Percentiles rank a stretch among this genome's conserved stretches.
Conservation (phyloP, 2,329 filamentous ascomycete species). For the Clathrospora elynae region DNA sequence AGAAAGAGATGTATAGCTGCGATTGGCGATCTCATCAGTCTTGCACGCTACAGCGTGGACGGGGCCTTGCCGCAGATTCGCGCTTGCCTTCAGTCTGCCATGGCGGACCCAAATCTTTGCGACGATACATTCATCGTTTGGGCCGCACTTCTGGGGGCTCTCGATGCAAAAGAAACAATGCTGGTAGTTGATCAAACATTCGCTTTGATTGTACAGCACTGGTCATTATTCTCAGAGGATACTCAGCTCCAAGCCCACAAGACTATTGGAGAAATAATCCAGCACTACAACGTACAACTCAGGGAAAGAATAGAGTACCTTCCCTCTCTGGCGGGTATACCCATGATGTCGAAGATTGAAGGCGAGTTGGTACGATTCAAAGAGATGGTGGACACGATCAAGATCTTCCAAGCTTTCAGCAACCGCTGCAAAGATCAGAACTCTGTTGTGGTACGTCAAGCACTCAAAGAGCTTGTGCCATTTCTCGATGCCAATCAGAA, state of each 20-base stretch:
- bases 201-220: slow-evolving; percentile 82
- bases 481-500: slow-evolving; percentile 76
- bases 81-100: slow-evolving; percentile 85
- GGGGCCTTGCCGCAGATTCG: slow-evolving; percentile 91
- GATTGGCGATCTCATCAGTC: slow-evolving; percentile 83
- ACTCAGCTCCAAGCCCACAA: slow-evolving; percentile 65
- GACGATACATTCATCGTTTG: slow-evolving; percentile 82
- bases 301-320: slow-evolving; percentile 72
- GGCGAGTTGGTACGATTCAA: slow-evolving; percentile 68
- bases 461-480: slow-evolving; percentile 74
- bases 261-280: slow-evolving; percentile 68
- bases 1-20: slow-evolving; percentile 79
- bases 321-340: slow-evolving; percentile 75
- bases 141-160: slow-evolving; percentile 74
- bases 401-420: slow-evolving; percentile 72
- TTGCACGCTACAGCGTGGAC: slow-evolving; percentile 74
- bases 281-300: slow-evolving; percentile 65
- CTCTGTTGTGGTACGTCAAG: slow-evolving; percentile 80
- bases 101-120: slow-evolving; percentile 75
- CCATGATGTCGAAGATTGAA: slow-evolving; percentile 71
- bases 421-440: slow-evolving; percentile 82
- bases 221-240: slow-evolving; percentile 67
- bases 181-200: slow-evolving; percentile 86
- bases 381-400: slow-evolving; percentile 66
- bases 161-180: slow-evolving; percentile 76